A percentile compares a stretch with the other conserved stretches of the same genome.
Conservation (phyloP, 2,329 filamentous ascomycete species). For the Chalara sp. region DNA sequence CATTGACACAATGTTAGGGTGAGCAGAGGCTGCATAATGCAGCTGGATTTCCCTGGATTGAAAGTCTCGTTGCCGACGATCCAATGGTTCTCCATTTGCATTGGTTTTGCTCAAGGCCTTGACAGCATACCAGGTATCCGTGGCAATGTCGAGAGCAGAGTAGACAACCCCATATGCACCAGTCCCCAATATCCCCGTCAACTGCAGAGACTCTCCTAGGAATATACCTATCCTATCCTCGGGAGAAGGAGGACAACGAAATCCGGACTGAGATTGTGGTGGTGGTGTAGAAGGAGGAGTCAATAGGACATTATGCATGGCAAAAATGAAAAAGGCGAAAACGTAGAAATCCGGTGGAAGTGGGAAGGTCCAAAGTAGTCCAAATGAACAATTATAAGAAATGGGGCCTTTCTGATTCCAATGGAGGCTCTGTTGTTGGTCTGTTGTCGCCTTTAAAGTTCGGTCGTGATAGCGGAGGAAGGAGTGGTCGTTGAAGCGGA, state of each 20-base stretch:
- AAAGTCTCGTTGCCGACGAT: slow-evolving; percentile 79
- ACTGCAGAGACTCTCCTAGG: slow-evolving; percentile 61
- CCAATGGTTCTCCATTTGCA: slow-evolving; percentile 60
- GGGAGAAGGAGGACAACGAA: slow-evolving; percentile 39
- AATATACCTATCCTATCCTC: slow-evolving; percentile 83
- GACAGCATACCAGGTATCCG: slow-evolving; percentile 74
- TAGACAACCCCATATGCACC: slow-evolving; percentile 98
- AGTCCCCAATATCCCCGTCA: slow-evolving; percentile 80
- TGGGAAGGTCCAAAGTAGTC: slow-evolving; percentile 9
- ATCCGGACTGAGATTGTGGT: slow-evolving; percentile 8
- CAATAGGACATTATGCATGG: slow-evolving; percentile 20
- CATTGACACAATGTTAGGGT: slow-evolving; percentile 90
- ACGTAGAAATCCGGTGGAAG: slow-evolving; percentile 9
- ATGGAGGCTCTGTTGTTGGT: slow-evolving; percentile 4
- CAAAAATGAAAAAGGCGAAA: slow-evolving; percentile 17
- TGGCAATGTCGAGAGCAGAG: slow-evolving; percentile 71
- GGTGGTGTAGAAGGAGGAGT: slow-evolving; percentile 21
- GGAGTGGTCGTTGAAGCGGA: slow-evolving; percentile 6
- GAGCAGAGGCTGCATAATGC: slow-evolving; percentile 81
- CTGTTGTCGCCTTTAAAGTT: neutral
- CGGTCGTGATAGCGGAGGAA: slow-evolving; percentile 2
- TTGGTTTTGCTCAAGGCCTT: slow-evolving; percentile 95
- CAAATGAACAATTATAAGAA: slow-evolving; percentile 16
- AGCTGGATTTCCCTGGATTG: slow-evolving; percentile 90
- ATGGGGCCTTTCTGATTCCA: slow-evolving; percentile 6